These are phyloP conservation scores for Pseudocohnilembus persalinus DNA, from an alignment of 169 alveolate species.

Conservation along the genomic window DNA sequence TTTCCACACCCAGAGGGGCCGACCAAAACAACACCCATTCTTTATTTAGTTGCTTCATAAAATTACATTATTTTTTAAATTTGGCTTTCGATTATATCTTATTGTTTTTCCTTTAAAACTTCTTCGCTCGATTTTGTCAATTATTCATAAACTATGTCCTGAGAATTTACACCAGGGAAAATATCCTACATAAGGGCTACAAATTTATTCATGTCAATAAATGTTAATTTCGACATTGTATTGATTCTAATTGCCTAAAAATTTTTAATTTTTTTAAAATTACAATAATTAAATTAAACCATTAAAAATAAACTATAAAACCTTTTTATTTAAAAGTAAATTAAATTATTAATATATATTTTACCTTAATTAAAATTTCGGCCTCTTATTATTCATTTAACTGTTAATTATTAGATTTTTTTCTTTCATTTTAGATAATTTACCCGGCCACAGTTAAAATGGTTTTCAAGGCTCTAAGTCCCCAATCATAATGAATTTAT, in stretches of 20 bases:
- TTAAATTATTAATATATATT: too few species aligned
- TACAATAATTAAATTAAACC: too few species aligned
- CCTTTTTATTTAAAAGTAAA: too few species aligned
- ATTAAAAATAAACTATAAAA: too few species aligned
- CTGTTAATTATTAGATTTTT: conserved; percentile 34
- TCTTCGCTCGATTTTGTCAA: conserved; percentile 83
- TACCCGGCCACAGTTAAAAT: conserved; percentile 90
- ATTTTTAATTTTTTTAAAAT: too few species aligned
- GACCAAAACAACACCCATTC: conserved; percentile 94
- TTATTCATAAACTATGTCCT: conserved; percentile 88
- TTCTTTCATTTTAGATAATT: conserved; percentile 74
- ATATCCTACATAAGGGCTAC: conserved; percentile 85
- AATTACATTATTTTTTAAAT: conserved; percentile 88
- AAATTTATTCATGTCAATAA: conserved; percentile 86
- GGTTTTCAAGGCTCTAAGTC: conserved; percentile 92
- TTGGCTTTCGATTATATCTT: conserved; percentile 82
- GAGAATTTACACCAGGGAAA: conserved; percentile 86
- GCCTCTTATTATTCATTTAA: not conserved
- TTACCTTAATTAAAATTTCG: not conserved
- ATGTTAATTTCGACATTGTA: conserved; percentile 90
- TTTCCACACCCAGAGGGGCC: conserved; percentile 97
- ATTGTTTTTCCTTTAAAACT: conserved; percentile 69
- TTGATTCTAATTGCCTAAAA: conserved; percentile 89
- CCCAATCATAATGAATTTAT: conserved; percentile 95
- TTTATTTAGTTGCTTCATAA: conserved; percentile 92